Base-by-base conservation (phyloP, 2,329 filamentous ascomycete species). In the Colletotrichum acutatum region DNA sequence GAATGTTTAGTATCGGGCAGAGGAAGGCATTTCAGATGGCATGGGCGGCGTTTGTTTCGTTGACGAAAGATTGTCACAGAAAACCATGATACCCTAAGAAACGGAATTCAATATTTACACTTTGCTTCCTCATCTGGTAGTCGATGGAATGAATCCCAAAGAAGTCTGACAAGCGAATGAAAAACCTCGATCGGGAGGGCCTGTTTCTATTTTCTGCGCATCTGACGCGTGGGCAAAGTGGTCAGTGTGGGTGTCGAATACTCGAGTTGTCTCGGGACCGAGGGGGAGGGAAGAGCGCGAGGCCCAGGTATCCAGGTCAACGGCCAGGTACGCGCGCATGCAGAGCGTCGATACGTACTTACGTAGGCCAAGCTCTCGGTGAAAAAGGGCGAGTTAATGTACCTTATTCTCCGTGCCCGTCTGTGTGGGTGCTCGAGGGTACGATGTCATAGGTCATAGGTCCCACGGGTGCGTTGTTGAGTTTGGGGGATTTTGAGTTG, bases 1-100 rank as follows among this genome's bases (percentile, higher is more conserved):
- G 9, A 5, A 11, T 42, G 5, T 9, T 26, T 5, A 16, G 19
- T 26, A 16, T 28, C 6, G 14, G n/a, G 42, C 9, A 22, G 53
- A 22, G n/a, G n/a, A n/a, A 16, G n/a, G 26, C 30, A 66, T 42
- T 60, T 71, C 66, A 37, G 54, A 72, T 70, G 70, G 26, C 66
- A 65, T 60, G 70, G 70, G 28, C 59, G 46, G 30, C 58, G 52
- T 49, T 64, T 26, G 26, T 59, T 22, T 32, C 66, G 59, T 60
- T 26, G 24, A 30, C 32, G 24, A 28, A n/a, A 26, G 57, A 58
- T 34, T 34, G 69, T n/a, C n/a, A 72, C 65, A 54, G 24, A 26
- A 53, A 22, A 14, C 8, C 12, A 30, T 60, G 37, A 19, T 60
- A 53, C 26, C 19, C 28, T 42, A 26, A 19, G 54, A 61, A 64